Evolutionary conservation across 2,329 filamentous ascomycete genomes (phyloP).

Genomic region (Trichophyton simii): DNA sequence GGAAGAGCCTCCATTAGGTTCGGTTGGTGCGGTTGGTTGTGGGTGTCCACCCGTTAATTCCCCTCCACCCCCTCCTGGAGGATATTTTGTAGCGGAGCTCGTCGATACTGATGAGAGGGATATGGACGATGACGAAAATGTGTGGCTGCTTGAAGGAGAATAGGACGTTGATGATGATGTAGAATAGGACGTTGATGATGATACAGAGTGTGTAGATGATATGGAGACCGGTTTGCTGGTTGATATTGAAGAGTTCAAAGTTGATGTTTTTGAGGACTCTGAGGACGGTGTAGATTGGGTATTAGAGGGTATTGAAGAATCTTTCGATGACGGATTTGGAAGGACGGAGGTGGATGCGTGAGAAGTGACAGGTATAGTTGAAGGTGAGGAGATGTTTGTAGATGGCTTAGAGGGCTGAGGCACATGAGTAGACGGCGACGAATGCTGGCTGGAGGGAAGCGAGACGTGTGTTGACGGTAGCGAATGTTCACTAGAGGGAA

Average conservation of each 20-base stretch:
- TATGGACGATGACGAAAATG: not conserved
- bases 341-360: not conserved
- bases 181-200: not conserved
- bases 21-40: not conserved
- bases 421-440: not conserved
- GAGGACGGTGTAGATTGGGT: not conserved
- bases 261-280: not conserved
- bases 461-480: not conserved
- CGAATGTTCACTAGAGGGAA: not conserved
- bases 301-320: not conserved
- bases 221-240: not conserved
- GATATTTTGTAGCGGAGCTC: constrained; percentile 4
- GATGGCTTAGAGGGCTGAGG: not conserved
- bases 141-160: not conserved
- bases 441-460: not conserved
- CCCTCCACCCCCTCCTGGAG: constrained; percentile 11
- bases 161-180: not conserved
- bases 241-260: not conserved
- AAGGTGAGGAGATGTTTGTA: not conserved
- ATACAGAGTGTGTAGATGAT: not conserved
- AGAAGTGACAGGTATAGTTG: not conserved
- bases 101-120: constrained; percentile 3
- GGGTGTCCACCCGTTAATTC: constrained; percentile 2
- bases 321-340: not conserved
- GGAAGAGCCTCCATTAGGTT: constrained; percentile 4